Conservation (phyloP, 345 rosid species). For the Nephelium lappaceum region DNA sequence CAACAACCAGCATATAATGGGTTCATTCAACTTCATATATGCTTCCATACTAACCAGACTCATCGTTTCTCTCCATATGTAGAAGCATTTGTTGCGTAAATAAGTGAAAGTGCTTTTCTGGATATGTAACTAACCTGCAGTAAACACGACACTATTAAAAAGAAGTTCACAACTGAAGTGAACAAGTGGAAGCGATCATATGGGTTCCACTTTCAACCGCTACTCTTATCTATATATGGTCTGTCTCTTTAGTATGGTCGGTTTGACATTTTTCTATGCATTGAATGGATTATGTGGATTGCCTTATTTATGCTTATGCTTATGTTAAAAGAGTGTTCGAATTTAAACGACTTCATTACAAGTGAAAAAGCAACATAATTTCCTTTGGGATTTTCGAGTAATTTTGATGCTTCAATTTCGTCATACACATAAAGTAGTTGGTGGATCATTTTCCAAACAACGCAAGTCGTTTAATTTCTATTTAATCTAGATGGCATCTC, state of each 20-base stretch:
- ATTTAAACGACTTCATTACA: too few species aligned
- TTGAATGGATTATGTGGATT: background rate
- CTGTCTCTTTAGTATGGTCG: background rate
- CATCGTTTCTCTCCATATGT: background rate
- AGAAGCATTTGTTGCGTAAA: background rate
- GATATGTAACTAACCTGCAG: background rate
- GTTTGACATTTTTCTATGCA: too few species aligned
- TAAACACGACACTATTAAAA: background rate
- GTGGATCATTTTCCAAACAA: background rate
- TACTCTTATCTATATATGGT: background rate
- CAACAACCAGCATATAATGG: constrained; percentile 11
- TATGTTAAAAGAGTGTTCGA: too few species aligned
- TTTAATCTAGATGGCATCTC: too few species aligned
- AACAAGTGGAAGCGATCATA: background rate
- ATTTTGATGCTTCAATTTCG: background rate
- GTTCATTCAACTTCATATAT: background rate
- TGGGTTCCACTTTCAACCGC: background rate
- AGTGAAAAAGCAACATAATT: background rate
- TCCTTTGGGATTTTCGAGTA: too few species aligned
- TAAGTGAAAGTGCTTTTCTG: background rate
- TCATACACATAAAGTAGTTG: background rate
- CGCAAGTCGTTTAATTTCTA: too few species aligned
- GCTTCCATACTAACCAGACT: background rate
- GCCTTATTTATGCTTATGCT: too few species aligned
- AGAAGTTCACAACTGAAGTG: background rate